Evolutionary conservation across 169 alveolate species (phyloP).

Genomic region (Toxoplasma gondii): DNA sequence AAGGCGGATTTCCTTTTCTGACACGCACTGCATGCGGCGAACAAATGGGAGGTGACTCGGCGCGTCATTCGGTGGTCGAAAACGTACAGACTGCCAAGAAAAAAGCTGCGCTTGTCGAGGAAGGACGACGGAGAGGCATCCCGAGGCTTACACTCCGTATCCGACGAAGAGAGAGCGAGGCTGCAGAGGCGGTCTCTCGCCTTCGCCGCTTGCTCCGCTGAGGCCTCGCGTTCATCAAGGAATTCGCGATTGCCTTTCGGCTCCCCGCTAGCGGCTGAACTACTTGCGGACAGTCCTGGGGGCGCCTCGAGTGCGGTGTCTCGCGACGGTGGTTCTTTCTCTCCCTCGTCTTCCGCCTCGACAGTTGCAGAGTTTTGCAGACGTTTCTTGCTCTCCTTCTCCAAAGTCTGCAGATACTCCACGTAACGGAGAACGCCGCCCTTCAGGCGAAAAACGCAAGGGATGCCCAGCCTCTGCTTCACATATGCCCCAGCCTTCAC

Average conservation of each 20-base stretch:
- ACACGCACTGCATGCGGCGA: conserved; percentile 54
- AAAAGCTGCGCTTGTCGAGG: conserved; percentile 16
- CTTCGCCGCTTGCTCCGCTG: conserved; percentile 9
- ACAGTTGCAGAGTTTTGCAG: too few species aligned
- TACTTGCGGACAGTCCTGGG: too few species aligned
- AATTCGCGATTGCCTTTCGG: too few species aligned
- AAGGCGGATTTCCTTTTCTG: conserved; percentile 42
- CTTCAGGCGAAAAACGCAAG: conserved; percentile 58
- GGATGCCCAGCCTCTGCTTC: conserved; percentile 69
- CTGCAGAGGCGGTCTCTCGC: not conserved
- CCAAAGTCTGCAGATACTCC: conserved; percentile 22
- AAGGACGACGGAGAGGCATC: not conserved
- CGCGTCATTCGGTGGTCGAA: conserved; percentile 69
- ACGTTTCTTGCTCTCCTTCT: not conserved
- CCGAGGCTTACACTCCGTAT: not conserved
- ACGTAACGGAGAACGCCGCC: conserved; percentile 69
- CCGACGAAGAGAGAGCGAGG: not conserved
- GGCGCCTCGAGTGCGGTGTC: too few species aligned
- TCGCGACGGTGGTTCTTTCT: too few species aligned
- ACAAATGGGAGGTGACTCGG: conserved; percentile 54
- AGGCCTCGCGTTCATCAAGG: too few species aligned
- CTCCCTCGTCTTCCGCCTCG: too few species aligned
- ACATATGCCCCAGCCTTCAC: conserved; percentile 72
- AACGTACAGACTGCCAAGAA: conserved; percentile 66
- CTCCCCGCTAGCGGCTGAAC: too few species aligned